Evolutionary conservation across 2,329 filamentous ascomycete genomes (phyloP).

Genomic region (Sporothrix globosa): DNA sequence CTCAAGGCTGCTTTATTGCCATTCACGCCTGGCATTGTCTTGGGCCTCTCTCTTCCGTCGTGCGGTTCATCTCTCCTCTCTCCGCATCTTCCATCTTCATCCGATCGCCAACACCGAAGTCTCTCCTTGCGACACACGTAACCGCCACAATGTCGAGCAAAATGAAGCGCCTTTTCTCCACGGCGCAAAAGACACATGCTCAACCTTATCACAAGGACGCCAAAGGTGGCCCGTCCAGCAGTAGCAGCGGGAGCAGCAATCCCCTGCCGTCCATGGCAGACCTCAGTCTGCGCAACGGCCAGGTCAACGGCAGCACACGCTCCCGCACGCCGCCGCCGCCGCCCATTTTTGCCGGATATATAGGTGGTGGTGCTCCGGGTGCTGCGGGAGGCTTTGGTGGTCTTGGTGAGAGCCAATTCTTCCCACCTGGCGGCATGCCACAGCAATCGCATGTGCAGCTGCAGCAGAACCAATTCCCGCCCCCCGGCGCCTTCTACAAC

Average conservation of each 20-base stretch:
- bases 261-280: conserved; percentile 20
- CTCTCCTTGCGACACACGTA: neutral
- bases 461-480: conserved; percentile 1
- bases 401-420: neutral
- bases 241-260: neutral
- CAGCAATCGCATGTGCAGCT: neutral
- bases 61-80: neutral
- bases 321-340: conserved; percentile 29
- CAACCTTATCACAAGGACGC: neutral
- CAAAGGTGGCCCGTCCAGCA: neutral
- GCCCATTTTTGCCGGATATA: conserved; percentile 28
- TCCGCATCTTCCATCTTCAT: neutral
- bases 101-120: neutral
- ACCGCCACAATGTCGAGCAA: conserved; percentile 22
- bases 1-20: neutral
- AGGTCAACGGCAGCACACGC: neutral
- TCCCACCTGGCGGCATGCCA: neutral
- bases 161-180: conserved; percentile 27
- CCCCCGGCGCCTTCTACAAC: conserved; percentile 22
- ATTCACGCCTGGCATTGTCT: neutral
- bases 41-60: neutral
- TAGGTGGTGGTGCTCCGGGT: neutral
- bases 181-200: neutral
- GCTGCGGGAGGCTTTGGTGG: neutral
- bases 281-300: conserved; percentile 5